Conservation (phyloP, 306 rosid species). For the Dalbergia cochinchinensis region DNA sequence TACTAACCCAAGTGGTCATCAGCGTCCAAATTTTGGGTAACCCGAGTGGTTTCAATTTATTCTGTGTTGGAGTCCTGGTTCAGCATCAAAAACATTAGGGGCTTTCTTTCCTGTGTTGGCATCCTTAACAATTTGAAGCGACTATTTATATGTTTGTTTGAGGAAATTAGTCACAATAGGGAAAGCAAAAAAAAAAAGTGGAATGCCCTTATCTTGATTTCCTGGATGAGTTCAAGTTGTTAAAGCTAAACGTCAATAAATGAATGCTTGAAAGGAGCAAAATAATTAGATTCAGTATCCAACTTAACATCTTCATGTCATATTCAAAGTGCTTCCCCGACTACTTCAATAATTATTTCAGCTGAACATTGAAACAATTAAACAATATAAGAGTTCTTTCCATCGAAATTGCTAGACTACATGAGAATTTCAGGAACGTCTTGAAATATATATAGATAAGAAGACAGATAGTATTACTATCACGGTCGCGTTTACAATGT, state of each 20-base stretch:
- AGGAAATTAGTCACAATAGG: not conserved
- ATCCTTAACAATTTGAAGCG: too few relatives aligned
- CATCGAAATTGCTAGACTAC: not conserved
- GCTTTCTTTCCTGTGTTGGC: too few relatives aligned
- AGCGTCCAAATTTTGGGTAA: not conserved
- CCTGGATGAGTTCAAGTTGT: too few relatives aligned
- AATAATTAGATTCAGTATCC: conserved; percentile 1
- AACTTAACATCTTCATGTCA: not conserved
- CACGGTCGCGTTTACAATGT: too few relatives aligned
- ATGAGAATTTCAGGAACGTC: not conserved
- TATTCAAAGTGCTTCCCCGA: not conserved
- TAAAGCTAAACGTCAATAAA: too few relatives aligned
- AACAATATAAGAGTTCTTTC: not conserved
- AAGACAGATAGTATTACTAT: conserved; percentile 10
- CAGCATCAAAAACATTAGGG: not conserved
- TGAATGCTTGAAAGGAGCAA: not conserved
- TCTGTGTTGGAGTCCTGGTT: conserved; percentile 20
- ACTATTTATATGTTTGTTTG: not conserved
- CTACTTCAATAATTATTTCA: too few relatives aligned
- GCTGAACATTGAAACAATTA: too few relatives aligned
- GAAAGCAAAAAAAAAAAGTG: too few relatives aligned
- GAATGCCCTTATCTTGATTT: too few relatives aligned
- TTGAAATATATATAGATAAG: not conserved
- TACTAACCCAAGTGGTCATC: conserved; percentile 24
- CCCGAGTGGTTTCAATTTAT: conserved; percentile 12